phyloP scores from a whole-genome alignment of 345 rosid genomes.

The Cardamine occulta region DNA sequence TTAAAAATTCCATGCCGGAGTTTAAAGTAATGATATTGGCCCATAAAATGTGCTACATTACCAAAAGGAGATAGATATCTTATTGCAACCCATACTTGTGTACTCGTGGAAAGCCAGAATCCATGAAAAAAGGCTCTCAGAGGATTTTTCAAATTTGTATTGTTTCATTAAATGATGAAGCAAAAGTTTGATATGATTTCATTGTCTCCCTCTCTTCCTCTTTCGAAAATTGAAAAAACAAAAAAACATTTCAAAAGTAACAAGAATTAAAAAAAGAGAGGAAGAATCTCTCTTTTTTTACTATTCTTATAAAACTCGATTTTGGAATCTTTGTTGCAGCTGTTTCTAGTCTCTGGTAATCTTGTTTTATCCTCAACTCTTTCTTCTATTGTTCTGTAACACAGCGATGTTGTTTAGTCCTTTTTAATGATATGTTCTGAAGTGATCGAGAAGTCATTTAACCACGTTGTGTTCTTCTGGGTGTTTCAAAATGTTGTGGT shows the following conservation, averaged over 20 bases:
- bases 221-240: background rate
- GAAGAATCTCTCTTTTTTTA: background rate
- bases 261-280: background rate
- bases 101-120: background rate
- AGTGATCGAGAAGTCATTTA: slow-evolving; percentile 1
- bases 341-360: slow-evolving; percentile 11
- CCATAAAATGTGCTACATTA: background rate
- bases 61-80: background rate
- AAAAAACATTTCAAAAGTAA: background rate
- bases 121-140: background rate
- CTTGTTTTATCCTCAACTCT: background rate
- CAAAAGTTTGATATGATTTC: slow-evolving; percentile 7
- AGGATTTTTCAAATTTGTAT: background rate
- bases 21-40: background rate
- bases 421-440: background rate
- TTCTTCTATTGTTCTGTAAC: background rate
- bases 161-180: background rate
- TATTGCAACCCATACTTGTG: background rate
- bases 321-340: background rate
- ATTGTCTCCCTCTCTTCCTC: slow-evolving; percentile 10
- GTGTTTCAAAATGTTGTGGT: background rate
- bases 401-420: background rate
- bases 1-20: background rate
- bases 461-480: background rate
- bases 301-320: background rate